Conservation (phyloP, 2,329 filamentous ascomycete species). For the Dryadomyces quercus-mongolicae region DNA sequence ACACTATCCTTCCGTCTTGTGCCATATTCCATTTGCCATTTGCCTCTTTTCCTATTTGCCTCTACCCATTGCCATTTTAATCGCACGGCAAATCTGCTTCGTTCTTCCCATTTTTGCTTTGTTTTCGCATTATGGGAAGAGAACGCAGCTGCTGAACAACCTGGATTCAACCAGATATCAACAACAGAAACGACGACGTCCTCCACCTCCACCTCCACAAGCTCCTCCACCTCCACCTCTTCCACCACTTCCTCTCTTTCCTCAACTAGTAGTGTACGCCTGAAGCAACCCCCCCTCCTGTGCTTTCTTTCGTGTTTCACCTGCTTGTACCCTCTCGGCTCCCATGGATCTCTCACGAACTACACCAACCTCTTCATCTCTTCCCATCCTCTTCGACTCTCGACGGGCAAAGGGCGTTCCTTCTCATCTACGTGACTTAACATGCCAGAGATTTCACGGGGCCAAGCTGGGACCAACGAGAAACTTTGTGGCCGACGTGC, state of each 20-base stretch:
- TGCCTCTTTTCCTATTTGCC: too few relatives aligned
- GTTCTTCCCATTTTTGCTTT: background rate
- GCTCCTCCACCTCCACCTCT: background rate
- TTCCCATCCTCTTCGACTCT: background rate
- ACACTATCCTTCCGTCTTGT: background rate
- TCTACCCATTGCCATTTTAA: background rate
- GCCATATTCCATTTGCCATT: background rate
- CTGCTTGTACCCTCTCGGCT: background rate
- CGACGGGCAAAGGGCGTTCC: too few relatives aligned
- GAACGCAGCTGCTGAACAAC: slow-evolving; percentile 2
- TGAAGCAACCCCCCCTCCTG: background rate
- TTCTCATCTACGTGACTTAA: slow-evolving; percentile 2
- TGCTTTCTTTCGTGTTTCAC: background rate
- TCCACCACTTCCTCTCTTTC: background rate
- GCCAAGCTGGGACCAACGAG: too few relatives aligned
- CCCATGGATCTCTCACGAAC: background rate
- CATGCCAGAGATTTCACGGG: background rate
- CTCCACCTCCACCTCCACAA: background rate
- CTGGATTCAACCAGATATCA: background rate
- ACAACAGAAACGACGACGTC: slow-evolving; percentile 1
- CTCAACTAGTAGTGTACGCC: slow-evolving; percentile 9
- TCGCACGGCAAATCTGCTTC: background rate
- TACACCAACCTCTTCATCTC: background rate
- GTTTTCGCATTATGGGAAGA: background rate
- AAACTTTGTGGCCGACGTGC: too few relatives aligned